Evolutionary conservation across 169 alveolate genomes (phyloP), one percentile per base, ranked within the genome.

Genomic region (Plasmodium gaboni): DNA sequence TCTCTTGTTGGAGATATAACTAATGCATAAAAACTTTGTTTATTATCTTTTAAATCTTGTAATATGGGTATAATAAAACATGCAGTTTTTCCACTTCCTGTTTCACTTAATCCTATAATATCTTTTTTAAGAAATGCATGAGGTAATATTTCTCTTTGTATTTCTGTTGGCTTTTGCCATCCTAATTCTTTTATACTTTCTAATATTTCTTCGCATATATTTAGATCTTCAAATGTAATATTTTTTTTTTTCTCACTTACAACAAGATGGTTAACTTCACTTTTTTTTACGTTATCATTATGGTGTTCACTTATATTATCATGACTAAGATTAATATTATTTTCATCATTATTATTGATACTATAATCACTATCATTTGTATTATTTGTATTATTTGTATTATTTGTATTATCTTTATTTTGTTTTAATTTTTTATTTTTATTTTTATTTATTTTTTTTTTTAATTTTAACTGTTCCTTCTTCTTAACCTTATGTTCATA

Each of bases 1-100:
- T 99, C 99, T 65, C 99, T 96, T 17, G 99, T 99, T 17, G 99
- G 99, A 0, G 99, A 96, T 67, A 98, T 93, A 4, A 97, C 96
- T 12, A 97, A 89, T 2, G 99, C 98, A 89, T 91, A 97, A 86
- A 96, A 94, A 70, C 97, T 93, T 28, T 95, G 92, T 32, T 97
- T 98, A 26, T 95, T 93, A 24, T 96, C 96, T 15, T 98, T 95
- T 57, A 98, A 92, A 48, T 88, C 89, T 94, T 99, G 99, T 44
- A 99, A 93, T 24, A 98, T 96, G 44, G 99, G 99, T 57, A 98
- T 91, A 2, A 98, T 98, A 89, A 98, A 98, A 24, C 99, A 97
- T 15, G 97, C 99, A 3, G 98, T 97, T 91, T 95, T 96, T 0
- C 98, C 98, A 48, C 97, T 93, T n/a, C 97, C 99, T 5, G 99